Evolutionary conservation across 306 rosid genomes (phyloP).

Genomic region (Ochetophila trinervis): DNA sequence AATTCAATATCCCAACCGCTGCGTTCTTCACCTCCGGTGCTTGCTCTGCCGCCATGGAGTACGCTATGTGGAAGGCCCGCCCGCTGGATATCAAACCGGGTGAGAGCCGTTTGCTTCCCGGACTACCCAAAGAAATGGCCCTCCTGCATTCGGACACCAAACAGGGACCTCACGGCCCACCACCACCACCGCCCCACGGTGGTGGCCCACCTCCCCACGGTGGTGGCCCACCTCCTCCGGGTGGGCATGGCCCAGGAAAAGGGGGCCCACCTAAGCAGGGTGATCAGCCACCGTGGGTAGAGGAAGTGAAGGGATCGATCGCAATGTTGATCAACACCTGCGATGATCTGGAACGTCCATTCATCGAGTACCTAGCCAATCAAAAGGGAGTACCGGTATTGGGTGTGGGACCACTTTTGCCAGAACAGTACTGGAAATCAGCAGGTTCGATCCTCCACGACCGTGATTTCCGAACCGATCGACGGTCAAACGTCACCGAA

Average conservation of each 20-base stretch:
- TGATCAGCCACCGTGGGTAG: conserved; percentile 37
- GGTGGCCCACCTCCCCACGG: conserved; percentile 4
- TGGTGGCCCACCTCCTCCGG: not conserved
- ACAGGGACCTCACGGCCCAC: conserved; percentile 22
- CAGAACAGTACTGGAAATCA: conserved; percentile 54
- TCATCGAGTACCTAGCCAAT: conserved; percentile 33
- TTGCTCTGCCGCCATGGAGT: conserved; percentile 51
- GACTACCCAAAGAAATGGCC: conserved; percentile 53
- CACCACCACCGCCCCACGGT: not conserved
- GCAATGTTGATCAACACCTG: conserved; percentile 67
- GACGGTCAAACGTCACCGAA: conserved; percentile 37
- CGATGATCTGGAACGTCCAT: conserved; percentile 57
- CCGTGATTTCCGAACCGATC: conserved; percentile 30
- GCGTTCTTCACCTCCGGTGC: conserved; percentile 63
- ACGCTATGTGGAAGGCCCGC: conserved; percentile 50
- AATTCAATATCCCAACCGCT: conserved; percentile 43
- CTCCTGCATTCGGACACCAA: conserved; percentile 34
- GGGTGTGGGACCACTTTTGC: conserved; percentile 74
- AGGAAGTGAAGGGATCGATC: conserved; percentile 12
- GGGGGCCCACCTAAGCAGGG: conserved; percentile 41
- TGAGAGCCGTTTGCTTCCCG: conserved; percentile 44
- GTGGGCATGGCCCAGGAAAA: conserved; percentile 3
- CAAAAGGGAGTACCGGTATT: conserved; percentile 45
- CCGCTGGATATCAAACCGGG: conserved; percentile 39
- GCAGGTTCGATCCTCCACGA: conserved; percentile 38